Base-by-base conservation (phyloP, 768 basidiomycete genomes). In the Candolleomyces aberdarensis region DNA sequence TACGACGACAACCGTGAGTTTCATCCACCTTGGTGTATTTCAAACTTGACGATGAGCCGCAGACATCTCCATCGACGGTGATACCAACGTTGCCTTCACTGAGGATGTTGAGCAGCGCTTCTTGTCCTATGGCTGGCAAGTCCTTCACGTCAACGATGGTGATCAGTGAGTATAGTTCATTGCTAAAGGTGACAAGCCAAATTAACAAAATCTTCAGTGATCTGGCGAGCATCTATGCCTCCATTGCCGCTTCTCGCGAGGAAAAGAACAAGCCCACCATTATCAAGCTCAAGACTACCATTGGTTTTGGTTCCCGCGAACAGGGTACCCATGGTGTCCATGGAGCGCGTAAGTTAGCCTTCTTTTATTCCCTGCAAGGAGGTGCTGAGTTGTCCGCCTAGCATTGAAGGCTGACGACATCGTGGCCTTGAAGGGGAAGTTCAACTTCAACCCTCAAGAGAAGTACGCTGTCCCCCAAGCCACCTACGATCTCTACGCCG, bases 1-100 rank as follows among this genome's bases (percentile, higher is more conserved):
- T 97, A 96, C 75, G 96, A 98, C 70, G 94, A 97, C 77, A 97
- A 98, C 78, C 91, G 92, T 94, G 74, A 69, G 89, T 76, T 15
- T 22, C 26, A 56, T 26, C 19, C 46, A 36, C 14, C 36, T 36
- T 36, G 10, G n/a, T 22, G 40, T n/a, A 52, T 22, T 31, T 13
- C 43, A 58, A 58, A 43, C 50, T 57, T n/a, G 39, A 17, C 49
- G 9, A 19, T 29, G 49, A 22, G n/a, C 14, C 9, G 59, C 64
- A 94, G 92, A 94, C 74, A 98, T 98, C 74, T 93, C 96, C 64
- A 97, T 98, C 68, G 96, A 98, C 71, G 96, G 96, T 64, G 86
- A 94, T 76, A 98, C 95, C 64, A 85, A 85, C 59, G 83, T 88
- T 59, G 91, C 96, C 17, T 98, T 98, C 82, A 98, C 96, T 47